Percentiles rank a stretch among this genome's conserved stretches.
These are phyloP conservation scores for Suillus hirtellus DNA, from an alignment of 768 basidiomycete species.

Conservation along the genomic window DNA sequence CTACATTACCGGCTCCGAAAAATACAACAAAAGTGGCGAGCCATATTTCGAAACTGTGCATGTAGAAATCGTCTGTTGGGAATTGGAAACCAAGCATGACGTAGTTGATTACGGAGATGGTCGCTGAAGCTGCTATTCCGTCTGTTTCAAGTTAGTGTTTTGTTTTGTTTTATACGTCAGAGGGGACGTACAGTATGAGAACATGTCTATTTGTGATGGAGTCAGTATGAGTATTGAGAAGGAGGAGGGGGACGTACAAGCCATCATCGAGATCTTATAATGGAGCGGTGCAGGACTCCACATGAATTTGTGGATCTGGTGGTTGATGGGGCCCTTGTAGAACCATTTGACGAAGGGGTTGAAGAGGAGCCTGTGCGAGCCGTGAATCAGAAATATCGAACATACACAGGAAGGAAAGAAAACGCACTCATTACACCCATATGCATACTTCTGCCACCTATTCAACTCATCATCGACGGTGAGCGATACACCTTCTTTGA, in stretches of 20 bases:
- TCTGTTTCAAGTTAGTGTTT: conserved; percentile 18
- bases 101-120: conserved; percentile 73
- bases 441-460: conserved; percentile 88
- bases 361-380: conserved; percentile 79
- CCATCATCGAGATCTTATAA: conserved; percentile 71
- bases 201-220: conserved; percentile 39
- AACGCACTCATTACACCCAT: conserved; percentile 57
- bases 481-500: conserved; percentile 90
- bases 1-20: conserved; percentile 70
- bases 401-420: conserved; percentile 18
- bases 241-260: conserved; percentile 40
- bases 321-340: conserved; percentile 77
- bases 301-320: conserved; percentile 72
- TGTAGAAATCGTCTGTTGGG: conserved; percentile 73
- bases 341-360: conserved; percentile 81
- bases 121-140: conserved; percentile 67
- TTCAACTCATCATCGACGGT: conserved; percentile 91
- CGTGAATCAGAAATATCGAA: conserved; percentile 33
- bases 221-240: conserved; percentile 11
- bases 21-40: conserved; percentile 77
- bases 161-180: neutral
- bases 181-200: conserved; percentile 48
- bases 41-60: conserved; percentile 81
- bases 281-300: conserved; percentile 79
- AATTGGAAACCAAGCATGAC: conserved; percentile 71